Evolutionary conservation across 805 yeast species (phyloP).

Genomic region (Starmera dryadoides): DNA sequence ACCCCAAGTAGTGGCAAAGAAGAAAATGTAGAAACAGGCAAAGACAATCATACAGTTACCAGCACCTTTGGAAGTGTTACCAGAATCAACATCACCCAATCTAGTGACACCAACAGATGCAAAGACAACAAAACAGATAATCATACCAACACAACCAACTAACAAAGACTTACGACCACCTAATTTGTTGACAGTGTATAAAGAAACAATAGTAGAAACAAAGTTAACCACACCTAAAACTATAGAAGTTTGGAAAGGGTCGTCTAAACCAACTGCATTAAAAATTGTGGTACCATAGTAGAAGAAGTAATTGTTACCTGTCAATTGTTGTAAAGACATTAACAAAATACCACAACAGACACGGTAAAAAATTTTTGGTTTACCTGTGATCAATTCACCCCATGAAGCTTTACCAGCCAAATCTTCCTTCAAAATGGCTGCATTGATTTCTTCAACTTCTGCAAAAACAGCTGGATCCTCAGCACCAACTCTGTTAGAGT

Average conservation of each 20-base stretch:
- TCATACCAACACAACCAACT: conserved; percentile 44
- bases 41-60: conserved; percentile 69
- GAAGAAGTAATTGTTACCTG: conserved; percentile 63
- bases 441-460: conserved; percentile 51
- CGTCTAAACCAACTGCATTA: conserved; percentile 51
- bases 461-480: conserved; percentile 49
- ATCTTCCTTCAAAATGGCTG: conserved; percentile 54
- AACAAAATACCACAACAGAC: conserved; percentile 44
- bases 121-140: conserved; percentile 38
- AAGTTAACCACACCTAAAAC: conserved; percentile 54
- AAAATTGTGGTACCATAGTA: conserved; percentile 59
- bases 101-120: conserved; percentile 55
- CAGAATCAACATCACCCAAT: conserved; percentile 33
- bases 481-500: conserved; percentile 44
- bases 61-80: conserved; percentile 42
- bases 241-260: conserved; percentile 52
- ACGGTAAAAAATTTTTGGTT: conserved; percentile 48
- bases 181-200: conserved; percentile 42
- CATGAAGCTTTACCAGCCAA: conserved; percentile 61
- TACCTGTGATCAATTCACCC: conserved; percentile 59
- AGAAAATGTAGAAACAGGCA: conserved; percentile 62
- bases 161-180: conserved; percentile 46
- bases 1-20: conserved; percentile 72
- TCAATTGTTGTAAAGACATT: conserved; percentile 61
- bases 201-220: conserved; percentile 45